Percentiles rank a stretch among this genome's conserved stretches.
Conservation (phyloP, 352 stramenopile species). For the Thalassiosira hispida region DNA sequence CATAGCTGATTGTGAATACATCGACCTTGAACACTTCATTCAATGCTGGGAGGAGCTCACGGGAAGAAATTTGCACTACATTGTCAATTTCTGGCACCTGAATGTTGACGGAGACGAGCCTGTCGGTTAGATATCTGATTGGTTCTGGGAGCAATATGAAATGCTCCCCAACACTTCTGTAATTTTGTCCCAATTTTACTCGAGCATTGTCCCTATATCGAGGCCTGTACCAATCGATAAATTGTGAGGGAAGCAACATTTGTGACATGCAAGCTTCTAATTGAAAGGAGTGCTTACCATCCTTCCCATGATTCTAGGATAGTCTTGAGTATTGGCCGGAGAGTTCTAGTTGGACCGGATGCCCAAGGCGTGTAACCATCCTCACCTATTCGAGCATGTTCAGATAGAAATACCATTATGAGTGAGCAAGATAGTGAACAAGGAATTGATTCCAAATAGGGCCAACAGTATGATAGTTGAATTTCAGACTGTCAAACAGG, state of each 20-base stretch:
- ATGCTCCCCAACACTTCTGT: conserved; percentile 70
- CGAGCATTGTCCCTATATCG: conserved; percentile 70
- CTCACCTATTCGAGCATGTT: conserved; percentile 57
- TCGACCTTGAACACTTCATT: conserved; percentile 77
- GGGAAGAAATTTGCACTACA: conserved; percentile 68
- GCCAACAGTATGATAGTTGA: background rate
- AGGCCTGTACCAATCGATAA: conserved; percentile 32
- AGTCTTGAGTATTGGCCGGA: conserved; percentile 76
- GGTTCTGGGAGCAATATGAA: conserved; percentile 78
- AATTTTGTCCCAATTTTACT: conserved; percentile 60
- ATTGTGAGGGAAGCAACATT: background rate
- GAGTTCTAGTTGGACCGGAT: conserved; percentile 68
- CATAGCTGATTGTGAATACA: conserved; percentile 78
- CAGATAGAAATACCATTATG: too few species aligned
- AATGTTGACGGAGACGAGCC: conserved; percentile 77
- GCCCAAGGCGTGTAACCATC: conserved; percentile 78
- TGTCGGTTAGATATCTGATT: conserved; percentile 77
- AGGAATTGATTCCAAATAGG: too few species aligned
- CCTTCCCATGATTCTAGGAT: conserved; percentile 81
- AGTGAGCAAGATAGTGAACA: too few species aligned
- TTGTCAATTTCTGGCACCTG: conserved; percentile 67
- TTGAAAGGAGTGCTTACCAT: conserved; percentile 60
- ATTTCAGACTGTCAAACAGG: background rate
- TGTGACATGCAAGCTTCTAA: conserved; percentile 1
- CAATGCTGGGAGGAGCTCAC: conserved; percentile 71